Conservation (phyloP, 257 asterid species). For the Penstemon barbatus region DNA sequence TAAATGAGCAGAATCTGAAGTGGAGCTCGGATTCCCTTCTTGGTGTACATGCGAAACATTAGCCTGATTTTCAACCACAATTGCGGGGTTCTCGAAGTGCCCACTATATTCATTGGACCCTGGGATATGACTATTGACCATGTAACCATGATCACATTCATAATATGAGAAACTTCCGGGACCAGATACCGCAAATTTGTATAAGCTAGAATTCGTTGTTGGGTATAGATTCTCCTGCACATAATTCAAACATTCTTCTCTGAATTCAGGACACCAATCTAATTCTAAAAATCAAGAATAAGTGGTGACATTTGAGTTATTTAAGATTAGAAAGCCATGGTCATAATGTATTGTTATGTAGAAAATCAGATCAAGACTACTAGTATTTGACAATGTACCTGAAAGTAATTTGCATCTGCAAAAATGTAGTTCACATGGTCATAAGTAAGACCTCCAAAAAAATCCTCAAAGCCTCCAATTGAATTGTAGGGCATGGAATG, state of each 20-base stretch:
- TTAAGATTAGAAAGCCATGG: too few species aligned
- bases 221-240: slow-evolving; percentile 72
- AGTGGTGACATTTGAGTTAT: neutral
- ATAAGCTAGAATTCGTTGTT: slow-evolving; percentile 49
- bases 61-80: slow-evolving; percentile 42
- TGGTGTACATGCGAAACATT: slow-evolving; percentile 41
- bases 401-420: slow-evolving; percentile 63
- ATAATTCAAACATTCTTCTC: slow-evolving; percentile 26
- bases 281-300: neutral
- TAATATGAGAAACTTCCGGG: slow-evolving; percentile 69
- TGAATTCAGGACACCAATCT: neutral
- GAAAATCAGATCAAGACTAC: slow-evolving; percentile 18
- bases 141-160: slow-evolving; percentile 59
- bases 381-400: slow-evolving; percentile 43
- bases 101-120: slow-evolving; percentile 46
- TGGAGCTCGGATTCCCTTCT: slow-evolving; percentile 46
- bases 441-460: slow-evolving; percentile 86
- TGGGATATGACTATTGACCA: slow-evolving; percentile 46
- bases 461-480: slow-evolving; percentile 84
- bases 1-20: slow-evolving; percentile 45
- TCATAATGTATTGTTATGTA: neutral
- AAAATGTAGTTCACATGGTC: slow-evolving; percentile 85
- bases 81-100: slow-evolving; percentile 47
- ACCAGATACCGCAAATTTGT: slow-evolving; percentile 74
- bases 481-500: slow-evolving; percentile 78